A percentile compares a stretch with the other conserved stretches of the same genome.
Conservation (phyloP, 2,329 filamentous ascomycete species). For the Sordariomycetes sp. region DNA sequence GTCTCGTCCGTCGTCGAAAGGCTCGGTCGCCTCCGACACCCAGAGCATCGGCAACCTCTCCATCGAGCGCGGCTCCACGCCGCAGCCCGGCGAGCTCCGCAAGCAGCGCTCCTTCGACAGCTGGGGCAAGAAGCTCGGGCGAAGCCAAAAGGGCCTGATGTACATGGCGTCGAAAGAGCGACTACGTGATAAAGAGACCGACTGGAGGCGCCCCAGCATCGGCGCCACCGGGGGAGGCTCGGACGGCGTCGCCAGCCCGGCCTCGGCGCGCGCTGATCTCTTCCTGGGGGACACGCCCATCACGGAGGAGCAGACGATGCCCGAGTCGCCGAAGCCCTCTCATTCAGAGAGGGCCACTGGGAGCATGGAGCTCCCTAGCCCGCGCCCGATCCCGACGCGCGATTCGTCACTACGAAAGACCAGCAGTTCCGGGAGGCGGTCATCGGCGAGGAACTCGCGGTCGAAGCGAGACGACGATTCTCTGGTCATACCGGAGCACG, state of each 20-base stretch:
- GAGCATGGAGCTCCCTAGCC: slow-evolving; percentile 20
- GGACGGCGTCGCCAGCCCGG: slow-evolving; percentile 12
- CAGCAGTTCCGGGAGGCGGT: slow-evolving; percentile 36
- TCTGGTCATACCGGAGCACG: slow-evolving; percentile 19
- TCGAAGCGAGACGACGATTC: slow-evolving; percentile 38
- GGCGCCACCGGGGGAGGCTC: slow-evolving; percentile 26
- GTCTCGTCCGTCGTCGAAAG: slow-evolving; percentile 49
- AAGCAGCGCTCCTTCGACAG: slow-evolving; percentile 48
- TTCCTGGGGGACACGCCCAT: slow-evolving; percentile 43
- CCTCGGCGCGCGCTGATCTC: slow-evolving; percentile 29
- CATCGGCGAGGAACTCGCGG: slow-evolving; percentile 36
- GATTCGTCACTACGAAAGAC: slow-evolving; percentile 59
- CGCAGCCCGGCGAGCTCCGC: slow-evolving; percentile 33
- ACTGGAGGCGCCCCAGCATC: slow-evolving; percentile 44
- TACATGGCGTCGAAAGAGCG: slow-evolving; percentile 66
- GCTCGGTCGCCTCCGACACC: slow-evolving; percentile 44
- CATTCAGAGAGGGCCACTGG: slow-evolving; percentile 19
- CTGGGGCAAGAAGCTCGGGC: slow-evolving; percentile 46
- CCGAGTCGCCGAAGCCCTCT: slow-evolving; percentile 13
- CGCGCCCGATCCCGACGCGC: slow-evolving; percentile 50
- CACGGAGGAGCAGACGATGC: slow-evolving; percentile 37
- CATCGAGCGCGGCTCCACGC: slow-evolving; percentile 44
- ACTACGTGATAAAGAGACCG: slow-evolving; percentile 49
- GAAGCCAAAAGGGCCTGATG: slow-evolving; percentile 49
- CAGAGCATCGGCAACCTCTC: slow-evolving; percentile 55